Conservation (phyloP, 257 asterid species). For the Hygrophila difformis region DNA sequence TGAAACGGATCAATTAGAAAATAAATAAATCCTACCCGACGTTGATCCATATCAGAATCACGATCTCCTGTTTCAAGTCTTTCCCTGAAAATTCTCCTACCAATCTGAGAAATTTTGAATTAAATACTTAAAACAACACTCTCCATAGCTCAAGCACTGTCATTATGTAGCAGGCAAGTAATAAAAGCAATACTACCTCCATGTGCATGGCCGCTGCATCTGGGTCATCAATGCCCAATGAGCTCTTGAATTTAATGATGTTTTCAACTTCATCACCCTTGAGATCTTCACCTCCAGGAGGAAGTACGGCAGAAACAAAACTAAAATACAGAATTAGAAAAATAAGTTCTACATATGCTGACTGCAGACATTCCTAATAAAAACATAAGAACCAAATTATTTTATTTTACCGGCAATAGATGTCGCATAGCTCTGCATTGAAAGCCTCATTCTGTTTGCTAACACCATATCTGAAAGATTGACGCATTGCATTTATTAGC, state of each 20-base stretch:
- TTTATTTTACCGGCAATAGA: conserved; percentile 59
- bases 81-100: conserved; percentile 82
- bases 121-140: conserved; percentile 19
- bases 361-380: no score
- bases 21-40: conserved; percentile 35
- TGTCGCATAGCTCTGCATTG: conserved; percentile 84
- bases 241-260: conserved; percentile 61
- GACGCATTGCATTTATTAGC: conserved; percentile 6
- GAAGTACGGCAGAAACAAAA: conserved; percentile 70
- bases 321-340: conserved; percentile 23
- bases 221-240: conserved; percentile 97
- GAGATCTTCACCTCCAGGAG: conserved; percentile 78
- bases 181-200: conserved; percentile 54
- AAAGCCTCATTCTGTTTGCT: conserved; percentile 84
- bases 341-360: conserved; percentile 4
- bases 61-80: conserved; percentile 96
- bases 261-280: conserved; percentile 85
- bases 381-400: conserved; percentile 14
- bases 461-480: conserved; percentile 67
- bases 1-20: conserved; percentile 11
- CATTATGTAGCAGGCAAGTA: conserved; percentile 8
- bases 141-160: conserved; percentile 2
- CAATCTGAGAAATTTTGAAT: conserved; percentile 59
- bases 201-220: conserved; percentile 98
- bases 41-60: conserved; percentile 73